These are phyloP conservation scores for Cutaneotrichosporon sp. DNA, from an alignment of 1,284 basidiomycete species.

Conservation along the genomic window DNA sequence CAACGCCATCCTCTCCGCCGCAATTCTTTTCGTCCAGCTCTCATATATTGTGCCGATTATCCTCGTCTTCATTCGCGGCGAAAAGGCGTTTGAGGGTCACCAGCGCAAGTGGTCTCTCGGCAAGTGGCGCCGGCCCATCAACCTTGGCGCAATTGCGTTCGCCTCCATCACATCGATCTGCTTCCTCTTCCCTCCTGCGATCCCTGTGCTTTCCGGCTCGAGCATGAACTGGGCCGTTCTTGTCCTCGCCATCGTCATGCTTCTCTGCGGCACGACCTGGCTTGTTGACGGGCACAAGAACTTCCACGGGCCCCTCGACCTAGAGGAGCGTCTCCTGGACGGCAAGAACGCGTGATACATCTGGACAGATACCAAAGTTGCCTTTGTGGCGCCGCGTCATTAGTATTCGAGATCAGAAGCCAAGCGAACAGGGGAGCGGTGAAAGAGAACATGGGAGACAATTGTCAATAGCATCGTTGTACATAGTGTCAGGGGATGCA, in stretches of 20 bases:
- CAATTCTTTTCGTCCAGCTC: conserved; percentile 32
- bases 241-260: conserved; percentile 39
- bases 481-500: neutral
- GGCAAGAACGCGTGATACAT: conserved; percentile 11
- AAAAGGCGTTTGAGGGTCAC: conserved; percentile 44
- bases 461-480: conserved; percentile 1
- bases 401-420: conserved; percentile 1
- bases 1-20: conserved; percentile 43
- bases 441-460: neutral
- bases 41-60: conserved; percentile 48
- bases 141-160: conserved; percentile 52
- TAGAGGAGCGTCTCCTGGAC: conserved; percentile 28
- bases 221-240: conserved; percentile 56
- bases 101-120: conserved; percentile 46
- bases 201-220: conserved; percentile 46
- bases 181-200: conserved; percentile 57
- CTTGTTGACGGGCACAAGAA: conserved; percentile 48
- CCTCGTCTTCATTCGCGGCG: conserved; percentile 54
- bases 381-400: neutral
- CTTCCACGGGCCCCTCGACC: conserved; percentile 51
- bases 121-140: conserved; percentile 41
- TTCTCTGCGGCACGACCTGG: conserved; percentile 49
- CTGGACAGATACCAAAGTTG: neutral
- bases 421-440: neutral
- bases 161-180: conserved; percentile 55